Percentiles rank a stretch among this genome's conserved stretches.
Evolutionary conservation across 495 filamentous ascomycete species (phyloP).

Genomic region (Penicillium steckii): DNA sequence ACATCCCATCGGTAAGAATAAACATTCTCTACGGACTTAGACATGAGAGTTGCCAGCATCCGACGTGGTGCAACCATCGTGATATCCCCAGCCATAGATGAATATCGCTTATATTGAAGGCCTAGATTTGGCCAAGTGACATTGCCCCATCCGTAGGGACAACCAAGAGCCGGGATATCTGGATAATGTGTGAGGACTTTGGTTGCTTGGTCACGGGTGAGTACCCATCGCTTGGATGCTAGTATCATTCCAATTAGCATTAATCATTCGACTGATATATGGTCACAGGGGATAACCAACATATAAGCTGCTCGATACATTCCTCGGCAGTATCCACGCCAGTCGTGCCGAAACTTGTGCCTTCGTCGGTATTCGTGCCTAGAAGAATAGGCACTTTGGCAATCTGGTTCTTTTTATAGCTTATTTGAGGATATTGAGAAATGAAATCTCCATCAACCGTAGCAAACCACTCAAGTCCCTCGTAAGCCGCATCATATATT

Average conservation of each 20-base stretch:
- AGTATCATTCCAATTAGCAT: neutral
- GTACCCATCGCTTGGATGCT: constrained; percentile 41
- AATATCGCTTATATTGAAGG: constrained; percentile 50
- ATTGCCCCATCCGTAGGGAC: constrained; percentile 51
- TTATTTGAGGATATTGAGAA: constrained; percentile 37
- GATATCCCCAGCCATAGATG: constrained; percentile 53
- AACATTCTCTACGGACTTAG: constrained; percentile 35
- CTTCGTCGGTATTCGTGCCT: constrained; percentile 51
- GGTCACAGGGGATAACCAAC: constrained; percentile 16
- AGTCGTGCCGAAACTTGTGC: constrained; percentile 44
- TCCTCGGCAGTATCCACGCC: constrained; percentile 44
- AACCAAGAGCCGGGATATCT: constrained; percentile 42
- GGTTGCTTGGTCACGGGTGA: constrained; percentile 28
- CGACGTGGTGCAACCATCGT: constrained; percentile 56
- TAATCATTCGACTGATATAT: neutral
- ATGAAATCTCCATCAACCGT: constrained; percentile 55
- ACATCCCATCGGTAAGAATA: constrained; percentile 59
- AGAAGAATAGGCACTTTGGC: constrained; percentile 45
- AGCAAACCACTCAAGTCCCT: constrained; percentile 38
- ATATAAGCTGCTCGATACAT: constrained; percentile 40
- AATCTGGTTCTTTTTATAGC: constrained; percentile 31
- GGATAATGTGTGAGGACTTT: constrained; percentile 37
- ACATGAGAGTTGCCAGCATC: constrained; percentile 49
- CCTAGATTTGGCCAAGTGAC: constrained; percentile 43
- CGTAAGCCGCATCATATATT: constrained; percentile 52